These are phyloP conservation scores for Akanthomyces muscarius DNA, from an alignment of 2,329 filamentous ascomycete species.

Conservation along the genomic window DNA sequence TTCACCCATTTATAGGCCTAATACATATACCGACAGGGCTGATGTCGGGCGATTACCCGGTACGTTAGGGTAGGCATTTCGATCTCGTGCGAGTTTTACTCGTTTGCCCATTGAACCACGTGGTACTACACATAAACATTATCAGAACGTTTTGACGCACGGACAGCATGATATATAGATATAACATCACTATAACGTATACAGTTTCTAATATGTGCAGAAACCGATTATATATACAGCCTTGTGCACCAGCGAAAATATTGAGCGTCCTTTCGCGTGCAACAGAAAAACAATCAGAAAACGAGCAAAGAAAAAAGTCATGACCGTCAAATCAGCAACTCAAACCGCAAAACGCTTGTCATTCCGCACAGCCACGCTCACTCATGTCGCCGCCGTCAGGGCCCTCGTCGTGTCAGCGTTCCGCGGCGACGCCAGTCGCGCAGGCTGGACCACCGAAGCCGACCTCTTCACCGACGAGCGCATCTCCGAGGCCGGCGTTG, in stretches of 20 bases:
- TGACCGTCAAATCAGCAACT: background rate
- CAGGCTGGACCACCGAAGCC: slow-evolving; percentile 46
- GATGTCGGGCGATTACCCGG: too few species aligned
- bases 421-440: slow-evolving; percentile 37
- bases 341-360: background rate
- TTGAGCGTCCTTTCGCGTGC: background rate
- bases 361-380: slow-evolving; percentile 33
- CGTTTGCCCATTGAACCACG: background rate
- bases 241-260: too few species aligned
- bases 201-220: background rate
- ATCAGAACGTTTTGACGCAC: background rate
- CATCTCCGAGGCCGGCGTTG: slow-evolving; percentile 35
- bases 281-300: background rate
- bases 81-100: background rate
- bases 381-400: slow-evolving; percentile 32
- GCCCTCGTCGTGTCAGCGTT: slow-evolving; percentile 42
- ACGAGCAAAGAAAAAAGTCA: background rate
- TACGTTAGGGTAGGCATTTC: too few species aligned
- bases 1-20: too few species aligned
- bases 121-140: too few species aligned
- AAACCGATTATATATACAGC: background rate
- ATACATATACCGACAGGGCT: too few species aligned
- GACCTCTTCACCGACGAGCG: slow-evolving; percentile 39
- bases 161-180: background rate
- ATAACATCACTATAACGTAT: background rate